These are phyloP conservation scores for Phialocephala subalpina DNA, from an alignment of 2,329 filamentous ascomycete genomes.

Conservation along the genomic window DNA sequence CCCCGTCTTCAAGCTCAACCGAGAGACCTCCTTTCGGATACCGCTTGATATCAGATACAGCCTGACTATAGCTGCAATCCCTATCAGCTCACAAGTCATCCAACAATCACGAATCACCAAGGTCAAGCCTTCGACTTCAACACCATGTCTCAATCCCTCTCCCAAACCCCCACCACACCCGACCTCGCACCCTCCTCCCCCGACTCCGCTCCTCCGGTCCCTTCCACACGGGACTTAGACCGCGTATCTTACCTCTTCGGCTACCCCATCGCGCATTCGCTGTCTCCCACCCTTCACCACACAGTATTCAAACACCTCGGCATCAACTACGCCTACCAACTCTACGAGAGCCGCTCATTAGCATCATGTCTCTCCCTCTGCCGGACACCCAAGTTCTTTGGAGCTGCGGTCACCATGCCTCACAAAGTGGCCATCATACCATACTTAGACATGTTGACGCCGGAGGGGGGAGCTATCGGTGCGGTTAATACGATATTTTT, in stretches of 20 bases:
- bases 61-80: not conserved
- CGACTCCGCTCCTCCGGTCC: conserved; percentile 26
- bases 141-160: conserved; percentile 23
- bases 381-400: conserved; percentile 67
- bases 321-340: conserved; percentile 59
- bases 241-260: conserved; percentile 60
- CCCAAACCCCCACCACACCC: not conserved
- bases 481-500: conserved; percentile 84
- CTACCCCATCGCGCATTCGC: conserved; percentile 61
- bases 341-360: conserved; percentile 61
- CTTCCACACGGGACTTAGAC: conserved; percentile 35
- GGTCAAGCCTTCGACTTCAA: not conserved
- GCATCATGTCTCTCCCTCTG: conserved; percentile 58
- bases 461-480: conserved; percentile 76
- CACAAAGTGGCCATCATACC: conserved; percentile 81
- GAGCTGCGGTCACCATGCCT: conserved; percentile 82
- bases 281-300: conserved; percentile 63
- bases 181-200: conserved; percentile 8
- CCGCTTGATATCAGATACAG: not conserved
- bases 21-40: not conserved
- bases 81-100: not conserved
- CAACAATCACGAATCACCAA: not conserved
- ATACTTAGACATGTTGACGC: conserved; percentile 76
- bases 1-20: not conserved
- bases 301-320: conserved; percentile 60